A percentile compares a stretch with the other conserved stretches of the same genome.
These are phyloP conservation scores for Limnanthes douglasii DNA, from an alignment of 345 rosid genomes.

Conservation along the genomic window DNA sequence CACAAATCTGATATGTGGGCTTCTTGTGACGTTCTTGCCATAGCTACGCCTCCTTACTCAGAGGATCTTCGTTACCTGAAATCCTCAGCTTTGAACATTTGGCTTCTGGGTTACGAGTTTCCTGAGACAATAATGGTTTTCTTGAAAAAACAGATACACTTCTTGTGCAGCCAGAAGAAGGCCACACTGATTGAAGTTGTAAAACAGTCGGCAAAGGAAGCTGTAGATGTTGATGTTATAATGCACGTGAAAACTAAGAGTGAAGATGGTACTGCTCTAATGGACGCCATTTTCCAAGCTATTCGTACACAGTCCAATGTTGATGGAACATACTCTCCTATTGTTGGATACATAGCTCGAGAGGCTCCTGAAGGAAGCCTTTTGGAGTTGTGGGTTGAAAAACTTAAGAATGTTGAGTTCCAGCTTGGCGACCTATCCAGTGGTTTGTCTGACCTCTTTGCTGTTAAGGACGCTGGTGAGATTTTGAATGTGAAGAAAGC, in stretches of 20 bases:
- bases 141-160: slow-evolving; percentile 53
- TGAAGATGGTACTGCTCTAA: slow-evolving; percentile 53
- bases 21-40: slow-evolving; percentile 41
- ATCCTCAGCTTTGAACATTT: slow-evolving; percentile 75
- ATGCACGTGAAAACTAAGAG: slow-evolving; percentile 56
- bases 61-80: slow-evolving; percentile 77
- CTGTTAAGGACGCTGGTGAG: slow-evolving; percentile 65
- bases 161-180: slow-evolving; percentile 71
- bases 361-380: slow-evolving; percentile 84
- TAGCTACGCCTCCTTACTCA: slow-evolving; percentile 77
- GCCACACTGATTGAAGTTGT: slow-evolving; percentile 61
- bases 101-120: slow-evolving; percentile 92
- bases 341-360: slow-evolving; percentile 58
- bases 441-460: slow-evolving; percentile 76
- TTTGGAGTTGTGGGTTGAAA: slow-evolving; percentile 70
- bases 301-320: slow-evolving; percentile 27
- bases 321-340: slow-evolving; percentile 22
- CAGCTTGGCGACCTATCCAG: slow-evolving; percentile 51
- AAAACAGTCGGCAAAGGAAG: slow-evolving; percentile 41
- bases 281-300: slow-evolving; percentile 58
- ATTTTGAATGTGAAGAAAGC: slow-evolving; percentile 73
- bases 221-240: slow-evolving; percentile 43
- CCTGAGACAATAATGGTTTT: slow-evolving; percentile 94
- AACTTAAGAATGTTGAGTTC: slow-evolving; percentile 34
- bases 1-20: slow-evolving; percentile 53